These are phyloP conservation scores for Dendrostoma leiphaemia DNA, from an alignment of 2,329 filamentous ascomycete genomes.

Conservation along the genomic window DNA sequence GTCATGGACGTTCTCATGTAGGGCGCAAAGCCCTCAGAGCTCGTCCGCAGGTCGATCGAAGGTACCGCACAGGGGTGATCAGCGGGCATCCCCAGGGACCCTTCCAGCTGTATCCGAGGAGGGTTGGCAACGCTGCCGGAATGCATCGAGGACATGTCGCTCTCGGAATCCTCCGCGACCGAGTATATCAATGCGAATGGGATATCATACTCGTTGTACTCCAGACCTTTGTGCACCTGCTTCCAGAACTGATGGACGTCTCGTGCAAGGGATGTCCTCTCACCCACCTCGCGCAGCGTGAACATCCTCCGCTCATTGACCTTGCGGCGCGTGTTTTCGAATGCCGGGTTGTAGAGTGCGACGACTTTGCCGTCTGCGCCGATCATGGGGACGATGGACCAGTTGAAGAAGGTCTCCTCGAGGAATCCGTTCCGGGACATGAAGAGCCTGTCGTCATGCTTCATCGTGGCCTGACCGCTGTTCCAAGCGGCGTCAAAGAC, in stretches of 20 bases:
- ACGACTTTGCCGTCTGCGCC: slow-evolving; percentile 72
- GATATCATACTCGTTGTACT: slow-evolving; percentile 72
- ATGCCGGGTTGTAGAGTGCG: slow-evolving; percentile 76
- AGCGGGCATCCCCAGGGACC: slow-evolving; percentile 64
- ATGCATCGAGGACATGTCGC: slow-evolving; percentile 69
- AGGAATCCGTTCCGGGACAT: slow-evolving; percentile 66
- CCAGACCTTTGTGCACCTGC: slow-evolving; percentile 65
- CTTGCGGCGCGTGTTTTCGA: slow-evolving; percentile 77
- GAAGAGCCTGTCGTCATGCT: slow-evolving; percentile 77
- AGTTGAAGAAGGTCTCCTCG: slow-evolving; percentile 81
- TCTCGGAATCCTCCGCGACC: slow-evolving; percentile 67
- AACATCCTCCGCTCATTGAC: slow-evolving; percentile 79
- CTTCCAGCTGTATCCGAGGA: slow-evolving; percentile 68
- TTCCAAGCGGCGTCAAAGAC: slow-evolving; percentile 66
- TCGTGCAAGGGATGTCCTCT: slow-evolving; percentile 69
- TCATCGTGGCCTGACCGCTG: slow-evolving; percentile 78
- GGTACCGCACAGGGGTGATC: slow-evolving; percentile 60
- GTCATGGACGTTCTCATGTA: slow-evolving; percentile 74
- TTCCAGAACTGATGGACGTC: slow-evolving; percentile 74
- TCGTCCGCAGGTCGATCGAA: slow-evolving; percentile 66
- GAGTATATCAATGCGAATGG: slow-evolving; percentile 79
- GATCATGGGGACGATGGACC: slow-evolving; percentile 76
- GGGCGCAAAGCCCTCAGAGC: slow-evolving; percentile 71
- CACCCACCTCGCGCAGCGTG: slow-evolving; percentile 73
- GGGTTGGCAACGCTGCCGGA: slow-evolving; percentile 62